Percentiles rank a stretch among this genome's conserved stretches.
phyloP scores from a whole-genome alignment of 2,329 filamentous ascomycete species.

The Xylaria sp. region DNA sequence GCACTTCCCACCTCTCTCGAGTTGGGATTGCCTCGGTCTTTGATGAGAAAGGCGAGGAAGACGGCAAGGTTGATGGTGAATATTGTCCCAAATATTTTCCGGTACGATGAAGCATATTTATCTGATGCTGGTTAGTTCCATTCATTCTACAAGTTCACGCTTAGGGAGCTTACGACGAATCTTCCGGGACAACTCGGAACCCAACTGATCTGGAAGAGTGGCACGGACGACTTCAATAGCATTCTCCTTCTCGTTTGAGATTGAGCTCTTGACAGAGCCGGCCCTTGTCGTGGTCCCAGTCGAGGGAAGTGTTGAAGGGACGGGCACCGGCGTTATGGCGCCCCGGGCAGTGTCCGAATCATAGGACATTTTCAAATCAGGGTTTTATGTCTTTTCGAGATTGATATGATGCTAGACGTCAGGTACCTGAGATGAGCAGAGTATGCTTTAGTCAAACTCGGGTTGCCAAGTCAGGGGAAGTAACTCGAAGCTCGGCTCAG shows the following conservation, averaged over 20 bases:
- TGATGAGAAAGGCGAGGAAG: conserved; percentile 55
- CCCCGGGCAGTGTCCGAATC: conserved; percentile 24
- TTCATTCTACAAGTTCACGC: not conserved
- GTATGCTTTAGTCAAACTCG: not conserved
- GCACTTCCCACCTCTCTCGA: conserved; percentile 52
- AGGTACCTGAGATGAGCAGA: not conserved
- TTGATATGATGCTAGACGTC: not conserved
- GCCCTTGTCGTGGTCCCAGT: conserved; percentile 41
- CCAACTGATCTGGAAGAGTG: conserved; percentile 42
- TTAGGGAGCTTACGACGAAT: conserved; percentile 41
- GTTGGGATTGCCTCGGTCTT: conserved; percentile 49
- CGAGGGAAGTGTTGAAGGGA: conserved; percentile 35
- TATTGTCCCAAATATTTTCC: conserved; percentile 65
- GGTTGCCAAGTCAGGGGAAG: not conserved
- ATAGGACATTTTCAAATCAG: conserved; percentile 37
- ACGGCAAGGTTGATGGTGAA: conserved; percentile 63
- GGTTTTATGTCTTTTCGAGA: not conserved
- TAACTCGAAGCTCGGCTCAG: not conserved
- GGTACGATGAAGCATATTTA: conserved; percentile 55
- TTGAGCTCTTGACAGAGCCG: conserved; percentile 35
- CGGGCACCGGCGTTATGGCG: conserved; percentile 35
- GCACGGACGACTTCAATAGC: conserved; percentile 32
- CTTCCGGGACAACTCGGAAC: conserved; percentile 42
- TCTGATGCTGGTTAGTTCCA: conserved; percentile 37
- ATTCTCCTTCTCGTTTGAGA: conserved; percentile 38